Percentiles rank a stretch among this genome's conserved stretches.
Conservation (phyloP, 129 eudicot species). For the Helianthus annuus region DNA sequence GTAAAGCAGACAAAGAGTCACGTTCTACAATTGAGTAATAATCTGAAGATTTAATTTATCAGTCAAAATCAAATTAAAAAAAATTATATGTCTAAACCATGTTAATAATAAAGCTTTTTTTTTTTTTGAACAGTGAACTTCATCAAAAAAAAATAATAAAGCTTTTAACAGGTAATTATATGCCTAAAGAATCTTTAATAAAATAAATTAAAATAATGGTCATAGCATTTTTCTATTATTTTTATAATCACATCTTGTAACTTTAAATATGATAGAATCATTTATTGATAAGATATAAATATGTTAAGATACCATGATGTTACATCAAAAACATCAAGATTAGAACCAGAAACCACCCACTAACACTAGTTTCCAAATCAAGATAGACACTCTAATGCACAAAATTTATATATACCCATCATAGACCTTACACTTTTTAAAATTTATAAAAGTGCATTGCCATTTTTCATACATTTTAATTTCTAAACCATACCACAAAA, state of each 20-base stretch:
- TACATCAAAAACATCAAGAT: slow-evolving; percentile 42
- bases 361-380: slow-evolving; percentile 27
- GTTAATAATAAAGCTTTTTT: background rate
- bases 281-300: slow-evolving; percentile 24
- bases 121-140: too few species aligned
- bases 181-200: background rate
- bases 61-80: background rate
- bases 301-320: slow-evolving; percentile 31
- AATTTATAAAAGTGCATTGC: slow-evolving; percentile 36
- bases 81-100: background rate
- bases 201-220: background rate
- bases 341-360: slow-evolving; percentile 30
- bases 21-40: background rate
- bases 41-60: background rate
- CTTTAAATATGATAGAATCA: slow-evolving; percentile 5
- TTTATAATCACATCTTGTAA: background rate
- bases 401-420: slow-evolving; percentile 23
- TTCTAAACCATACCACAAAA: slow-evolving; percentile 34
- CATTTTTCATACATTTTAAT: slow-evolving; percentile 20
- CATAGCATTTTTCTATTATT: background rate
- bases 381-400: slow-evolving; percentile 23
- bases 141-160: too few species aligned
- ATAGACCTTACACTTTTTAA: slow-evolving; percentile 23
- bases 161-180: background rate
- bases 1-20: background rate